phyloP scores from a whole-genome alignment of 2,329 filamentous ascomycete genomes.

The Neopestalotiopsis rosae region DNA sequence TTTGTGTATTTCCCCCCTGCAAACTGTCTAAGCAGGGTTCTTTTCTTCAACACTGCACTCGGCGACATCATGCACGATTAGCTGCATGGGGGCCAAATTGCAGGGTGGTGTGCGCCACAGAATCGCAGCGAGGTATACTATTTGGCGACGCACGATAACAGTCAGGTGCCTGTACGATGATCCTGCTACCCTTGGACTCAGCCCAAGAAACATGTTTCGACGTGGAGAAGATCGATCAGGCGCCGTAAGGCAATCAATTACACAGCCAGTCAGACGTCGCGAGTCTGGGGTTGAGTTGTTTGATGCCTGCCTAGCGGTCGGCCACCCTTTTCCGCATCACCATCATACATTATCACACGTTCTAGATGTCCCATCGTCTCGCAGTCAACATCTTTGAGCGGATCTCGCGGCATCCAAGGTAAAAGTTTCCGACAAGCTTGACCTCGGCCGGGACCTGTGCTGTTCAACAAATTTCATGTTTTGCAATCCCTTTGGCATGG shows the following conservation, averaged over 20 bases:
- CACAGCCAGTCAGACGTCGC: background rate
- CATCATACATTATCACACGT: background rate
- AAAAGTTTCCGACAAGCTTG: background rate
- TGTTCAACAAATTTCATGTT: too few species aligned
- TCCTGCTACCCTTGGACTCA: background rate
- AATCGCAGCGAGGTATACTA: background rate
- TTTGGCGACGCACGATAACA: background rate
- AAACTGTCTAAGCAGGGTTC: background rate
- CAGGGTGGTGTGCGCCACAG: background rate
- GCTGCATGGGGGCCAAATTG: background rate
- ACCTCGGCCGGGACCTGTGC: background rate
- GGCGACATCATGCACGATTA: background rate
- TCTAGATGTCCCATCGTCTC: background rate
- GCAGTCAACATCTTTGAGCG: background rate
- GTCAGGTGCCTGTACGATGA: background rate
- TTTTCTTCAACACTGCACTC: background rate
- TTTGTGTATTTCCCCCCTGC: background rate
- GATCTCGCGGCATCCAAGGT: background rate
- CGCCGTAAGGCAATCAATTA: background rate
- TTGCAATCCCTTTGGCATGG: too few species aligned
- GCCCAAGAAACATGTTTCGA: background rate
- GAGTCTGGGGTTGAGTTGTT: background rate
- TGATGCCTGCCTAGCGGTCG: background rate
- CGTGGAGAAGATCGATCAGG: background rate
- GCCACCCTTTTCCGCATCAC: background rate